These are phyloP conservation scores for Halenospora varia DNA, from an alignment of 495 filamentous ascomycete species.

Conservation along the genomic window DNA sequence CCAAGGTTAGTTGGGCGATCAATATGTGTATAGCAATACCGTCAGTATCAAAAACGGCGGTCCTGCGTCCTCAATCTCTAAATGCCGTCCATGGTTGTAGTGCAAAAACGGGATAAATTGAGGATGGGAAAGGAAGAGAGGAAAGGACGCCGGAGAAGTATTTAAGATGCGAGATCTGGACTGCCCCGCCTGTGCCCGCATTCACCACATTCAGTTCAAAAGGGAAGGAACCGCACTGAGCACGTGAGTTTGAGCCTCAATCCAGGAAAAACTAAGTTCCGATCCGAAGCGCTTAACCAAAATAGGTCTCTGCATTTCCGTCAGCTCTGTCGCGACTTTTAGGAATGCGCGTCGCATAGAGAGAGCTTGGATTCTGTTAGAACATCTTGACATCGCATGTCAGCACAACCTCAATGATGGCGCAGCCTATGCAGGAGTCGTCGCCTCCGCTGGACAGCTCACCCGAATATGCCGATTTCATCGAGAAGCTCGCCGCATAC, in stretches of 20 bases:
- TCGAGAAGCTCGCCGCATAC: slow-evolving; percentile 58
- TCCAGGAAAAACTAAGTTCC: neutral
- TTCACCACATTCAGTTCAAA: no score
- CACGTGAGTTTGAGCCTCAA: no score
- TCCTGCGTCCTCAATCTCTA: neutral
- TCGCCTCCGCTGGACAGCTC: slow-evolving; percentile 3
- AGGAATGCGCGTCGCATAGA: neutral
- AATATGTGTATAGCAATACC: slow-evolving; percentile 12
- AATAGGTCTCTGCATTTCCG: no score
- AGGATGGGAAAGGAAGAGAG: neutral
- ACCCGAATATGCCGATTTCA: slow-evolving; percentile 63
- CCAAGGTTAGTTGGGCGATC: slow-evolving; percentile 18
- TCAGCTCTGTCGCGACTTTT: no score
- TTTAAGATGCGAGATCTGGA: no score
- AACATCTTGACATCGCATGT: slow-evolving; percentile 11
- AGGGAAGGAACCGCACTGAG: no score
- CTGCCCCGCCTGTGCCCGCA: no score
- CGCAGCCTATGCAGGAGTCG: slow-evolving; percentile 9
- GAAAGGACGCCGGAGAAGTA: neutral
- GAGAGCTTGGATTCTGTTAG: neutral
- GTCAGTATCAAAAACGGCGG: neutral
- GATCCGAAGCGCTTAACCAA: neutral
- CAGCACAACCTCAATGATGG: slow-evolving; percentile 14
- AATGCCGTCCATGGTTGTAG: neutral
- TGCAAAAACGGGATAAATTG: neutral